phyloP scores from a whole-genome alignment of 2,329 filamentous ascomycete species.

The Sporothrix dimorphospora region DNA sequence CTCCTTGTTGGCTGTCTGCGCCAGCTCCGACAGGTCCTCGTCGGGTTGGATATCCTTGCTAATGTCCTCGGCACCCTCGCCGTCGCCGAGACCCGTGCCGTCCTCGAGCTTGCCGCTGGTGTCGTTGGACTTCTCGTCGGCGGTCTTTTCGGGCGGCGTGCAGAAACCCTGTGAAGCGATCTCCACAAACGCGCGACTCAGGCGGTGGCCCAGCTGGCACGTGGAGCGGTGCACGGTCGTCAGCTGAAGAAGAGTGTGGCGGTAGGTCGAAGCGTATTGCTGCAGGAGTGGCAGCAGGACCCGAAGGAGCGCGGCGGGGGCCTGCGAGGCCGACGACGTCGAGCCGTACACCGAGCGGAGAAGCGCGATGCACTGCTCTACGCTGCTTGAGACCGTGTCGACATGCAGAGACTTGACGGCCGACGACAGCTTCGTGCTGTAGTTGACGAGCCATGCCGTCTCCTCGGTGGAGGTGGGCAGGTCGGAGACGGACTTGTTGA shows the following conservation, averaged over 20 bases:
- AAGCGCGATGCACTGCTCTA: conserved; percentile 45
- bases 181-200: conserved; percentile 77
- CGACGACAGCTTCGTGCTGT: conserved; percentile 55
- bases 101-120: conserved; percentile 76
- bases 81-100: conserved; percentile 92
- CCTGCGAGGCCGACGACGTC: neutral
- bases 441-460: conserved; percentile 62
- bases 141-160: conserved; percentile 78
- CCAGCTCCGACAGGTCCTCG: conserved; percentile 88
- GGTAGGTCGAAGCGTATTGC: conserved; percentile 69
- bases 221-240: conserved; percentile 69
- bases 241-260: conserved; percentile 61
- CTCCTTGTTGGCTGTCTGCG: conserved; percentile 77
- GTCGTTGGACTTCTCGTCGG: conserved; percentile 62
- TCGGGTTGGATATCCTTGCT: conserved; percentile 95
- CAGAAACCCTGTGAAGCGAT: conserved; percentile 89
- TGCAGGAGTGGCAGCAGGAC: conserved; percentile 70
- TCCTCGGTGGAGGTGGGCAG: conserved; percentile 65
- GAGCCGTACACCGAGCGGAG: conserved; percentile 36
- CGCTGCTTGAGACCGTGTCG: conserved; percentile 53
- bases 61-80: conserved; percentile 94
- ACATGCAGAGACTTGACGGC: conserved; percentile 64
- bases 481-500: conserved; percentile 58
- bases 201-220: conserved; percentile 72
- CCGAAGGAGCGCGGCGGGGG: conserved; percentile 55